Evolutionary conservation across 345 rosid genomes (phyloP).

Genomic region (Eutrema japonicum): DNA sequence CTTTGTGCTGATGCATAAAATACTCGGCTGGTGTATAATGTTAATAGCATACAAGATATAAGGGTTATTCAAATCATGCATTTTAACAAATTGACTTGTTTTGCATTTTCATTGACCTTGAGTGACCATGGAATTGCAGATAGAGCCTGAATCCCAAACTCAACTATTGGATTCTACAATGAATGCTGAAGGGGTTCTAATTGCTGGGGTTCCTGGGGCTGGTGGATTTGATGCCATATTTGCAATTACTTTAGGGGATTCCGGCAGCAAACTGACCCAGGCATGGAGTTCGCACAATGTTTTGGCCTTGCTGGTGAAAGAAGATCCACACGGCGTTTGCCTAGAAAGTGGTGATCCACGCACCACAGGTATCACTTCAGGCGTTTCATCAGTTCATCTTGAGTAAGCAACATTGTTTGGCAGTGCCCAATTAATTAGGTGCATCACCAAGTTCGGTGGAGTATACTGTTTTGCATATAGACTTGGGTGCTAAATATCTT

Average conservation of each 20-base stretch:
- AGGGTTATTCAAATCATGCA: neutral
- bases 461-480: conserved; percentile 47
- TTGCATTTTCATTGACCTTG: conserved; percentile 26
- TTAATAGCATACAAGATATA: neutral
- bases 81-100: conserved; percentile 6
- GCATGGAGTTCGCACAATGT: conserved; percentile 78
- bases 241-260: conserved; percentile 72
- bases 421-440: conserved; percentile 26
- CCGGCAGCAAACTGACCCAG: conserved; percentile 56
- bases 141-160: conserved; percentile 86
- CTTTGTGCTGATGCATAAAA: conserved; percentile 20
- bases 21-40: neutral
- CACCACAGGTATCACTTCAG: conserved; percentile 58
- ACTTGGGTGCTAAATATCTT: conserved; percentile 45
- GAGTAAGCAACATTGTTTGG: conserved; percentile 47
- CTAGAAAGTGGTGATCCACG: conserved; percentile 85
- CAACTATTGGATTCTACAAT: conserved; percentile 79
- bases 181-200: conserved; percentile 81
- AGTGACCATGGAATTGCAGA: conserved; percentile 58
- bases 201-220: conserved; percentile 97
- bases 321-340: conserved; percentile 87
- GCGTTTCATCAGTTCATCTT: conserved; percentile 60
- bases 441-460: conserved; percentile 39
- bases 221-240: conserved; percentile 97
- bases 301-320: conserved; percentile 82